Evolutionary conservation across 1,284 basidiomycete genomes (phyloP).

Genomic region (Pseudozyma tsukubaensis): DNA sequence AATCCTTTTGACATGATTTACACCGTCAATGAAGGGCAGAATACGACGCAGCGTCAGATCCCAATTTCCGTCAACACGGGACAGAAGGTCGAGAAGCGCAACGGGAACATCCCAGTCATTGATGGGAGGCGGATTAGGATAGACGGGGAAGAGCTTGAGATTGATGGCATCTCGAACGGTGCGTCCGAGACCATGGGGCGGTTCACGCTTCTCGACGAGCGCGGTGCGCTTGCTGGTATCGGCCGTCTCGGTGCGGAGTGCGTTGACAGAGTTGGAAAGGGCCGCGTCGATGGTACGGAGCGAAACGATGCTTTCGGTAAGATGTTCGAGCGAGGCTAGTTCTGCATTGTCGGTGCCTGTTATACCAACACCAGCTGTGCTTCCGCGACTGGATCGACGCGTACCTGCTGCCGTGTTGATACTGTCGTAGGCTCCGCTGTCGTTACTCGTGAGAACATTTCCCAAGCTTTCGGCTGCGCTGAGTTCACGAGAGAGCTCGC

Average conservation of each 20-base stretch:
- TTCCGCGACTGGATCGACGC: constrained; percentile 38
- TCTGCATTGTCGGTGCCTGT: constrained; percentile 2
- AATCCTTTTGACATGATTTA: constrained; percentile 89
- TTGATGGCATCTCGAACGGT: constrained; percentile 68
- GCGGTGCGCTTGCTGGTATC: constrained; percentile 26
- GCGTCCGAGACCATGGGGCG: constrained; percentile 64
- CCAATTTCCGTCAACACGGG: constrained; percentile 89
- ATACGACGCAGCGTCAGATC: constrained; percentile 88
- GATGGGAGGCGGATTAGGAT: constrained; percentile 88
- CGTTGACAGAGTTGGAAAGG: constrained; percentile 41
- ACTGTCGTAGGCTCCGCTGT: constrained; percentile 26
- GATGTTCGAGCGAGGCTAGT: constrained; percentile 23
- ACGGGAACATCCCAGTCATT: constrained; percentile 96
- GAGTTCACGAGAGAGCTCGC: constrained; percentile 36
- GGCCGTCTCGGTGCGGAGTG: constrained; percentile 25
- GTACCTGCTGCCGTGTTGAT: constrained; percentile 37
- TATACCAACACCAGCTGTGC: constrained; percentile 13
- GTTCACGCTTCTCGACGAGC: constrained; percentile 51
- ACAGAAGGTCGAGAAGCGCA: constrained; percentile 83
- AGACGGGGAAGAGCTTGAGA: constrained; percentile 94
- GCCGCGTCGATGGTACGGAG: constrained; percentile 55
- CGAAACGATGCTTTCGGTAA: constrained; percentile 53
- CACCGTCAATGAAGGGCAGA: constrained; percentile 82
- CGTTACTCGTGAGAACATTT: constrained; percentile 23
- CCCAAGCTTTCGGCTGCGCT: constrained; percentile 43